phyloP scores from a whole-genome alignment of 2,329 filamentous ascomycete genomes.

The Ceratocystiopsis sp. region DNA sequence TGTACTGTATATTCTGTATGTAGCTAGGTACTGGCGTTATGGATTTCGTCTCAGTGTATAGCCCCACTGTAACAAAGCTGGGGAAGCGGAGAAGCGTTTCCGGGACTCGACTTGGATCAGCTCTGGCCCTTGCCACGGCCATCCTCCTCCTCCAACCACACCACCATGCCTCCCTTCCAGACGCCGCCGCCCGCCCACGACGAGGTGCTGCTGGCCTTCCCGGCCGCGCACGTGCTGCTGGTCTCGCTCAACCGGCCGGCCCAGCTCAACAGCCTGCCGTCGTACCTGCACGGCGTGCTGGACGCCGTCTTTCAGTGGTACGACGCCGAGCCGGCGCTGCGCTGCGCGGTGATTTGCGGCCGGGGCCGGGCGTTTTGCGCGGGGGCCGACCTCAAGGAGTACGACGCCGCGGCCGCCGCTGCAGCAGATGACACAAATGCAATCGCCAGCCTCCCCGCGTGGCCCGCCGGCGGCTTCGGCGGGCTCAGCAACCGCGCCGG shows the following conservation, averaged over 20 bases:
- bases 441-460: slow-evolving; percentile 7
- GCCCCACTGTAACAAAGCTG: no score
- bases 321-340: slow-evolving; percentile 42
- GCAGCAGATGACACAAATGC: no score
- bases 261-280: slow-evolving; percentile 40
- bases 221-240: slow-evolving; percentile 35
- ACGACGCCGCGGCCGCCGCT: slow-evolving; percentile 20
- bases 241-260: slow-evolving; percentile 42
- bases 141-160: no score
- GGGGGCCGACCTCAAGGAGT: slow-evolving; percentile 52
- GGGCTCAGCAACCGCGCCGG: slow-evolving; percentile 48
- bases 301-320: slow-evolving; percentile 34
- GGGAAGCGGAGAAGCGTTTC: no score
- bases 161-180: no score
- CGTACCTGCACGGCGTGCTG: slow-evolving; percentile 30
- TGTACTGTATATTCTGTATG: no score
- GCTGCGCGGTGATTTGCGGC: slow-evolving; percentile 47
- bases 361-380: slow-evolving; percentile 48
- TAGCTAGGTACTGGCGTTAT: no score
- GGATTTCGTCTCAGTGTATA: no score
- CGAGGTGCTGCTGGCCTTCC: slow-evolving; percentile 28
- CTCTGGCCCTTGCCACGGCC: no score
- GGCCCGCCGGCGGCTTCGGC: slow-evolving; percentile 39
- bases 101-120: no score
- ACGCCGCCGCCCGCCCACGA: slow-evolving; percentile 24